phyloP scores from a whole-genome alignment of 306 rosid genomes.

The Fagus crenata region DNA sequence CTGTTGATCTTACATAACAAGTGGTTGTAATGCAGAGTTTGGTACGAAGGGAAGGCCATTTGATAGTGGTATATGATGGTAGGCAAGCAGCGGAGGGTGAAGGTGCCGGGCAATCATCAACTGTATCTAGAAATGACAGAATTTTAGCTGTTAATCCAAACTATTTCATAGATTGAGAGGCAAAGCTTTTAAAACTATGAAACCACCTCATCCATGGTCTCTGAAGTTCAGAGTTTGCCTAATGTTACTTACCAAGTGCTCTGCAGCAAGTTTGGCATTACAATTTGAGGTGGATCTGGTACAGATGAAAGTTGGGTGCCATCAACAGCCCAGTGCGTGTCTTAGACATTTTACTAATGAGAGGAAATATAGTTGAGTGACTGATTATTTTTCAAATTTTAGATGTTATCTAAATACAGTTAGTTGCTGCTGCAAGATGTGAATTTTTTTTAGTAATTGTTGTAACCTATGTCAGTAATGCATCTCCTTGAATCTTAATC shows the following conservation, averaged over 20 bases:
- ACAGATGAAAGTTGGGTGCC: not conserved
- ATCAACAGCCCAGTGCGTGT: not conserved
- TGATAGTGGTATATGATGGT: slow-evolving; percentile 85
- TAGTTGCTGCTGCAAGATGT: not conserved
- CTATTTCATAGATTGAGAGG: slow-evolving; percentile 64
- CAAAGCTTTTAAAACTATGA: slow-evolving; percentile 17
- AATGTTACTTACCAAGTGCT: slow-evolving; percentile 14
- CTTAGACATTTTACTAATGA: not conserved
- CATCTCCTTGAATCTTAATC: not conserved
- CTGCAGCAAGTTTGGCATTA: not conserved
- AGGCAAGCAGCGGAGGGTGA: slow-evolving; percentile 54
- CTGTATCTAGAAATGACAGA: slow-evolving; percentile 66
- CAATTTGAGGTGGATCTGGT: not conserved
- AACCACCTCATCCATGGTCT: not conserved
- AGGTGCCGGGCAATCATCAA: slow-evolving; percentile 40
- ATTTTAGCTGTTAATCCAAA: slow-evolving; percentile 86
- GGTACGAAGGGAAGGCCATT: slow-evolving; percentile 78
- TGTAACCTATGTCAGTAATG: not conserved
- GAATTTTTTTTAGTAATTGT: not conserved
- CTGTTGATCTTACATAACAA: slow-evolving; percentile 15
- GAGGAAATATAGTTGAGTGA: not conserved
- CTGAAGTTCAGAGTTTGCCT: not conserved
- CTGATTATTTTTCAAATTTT: not conserved
- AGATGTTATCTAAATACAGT: not conserved
- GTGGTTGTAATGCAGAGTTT: slow-evolving; percentile 54